phyloP scores from a whole-genome alignment of 345 rosid genomes.

The Eucalyptus cloeziana region DNA sequence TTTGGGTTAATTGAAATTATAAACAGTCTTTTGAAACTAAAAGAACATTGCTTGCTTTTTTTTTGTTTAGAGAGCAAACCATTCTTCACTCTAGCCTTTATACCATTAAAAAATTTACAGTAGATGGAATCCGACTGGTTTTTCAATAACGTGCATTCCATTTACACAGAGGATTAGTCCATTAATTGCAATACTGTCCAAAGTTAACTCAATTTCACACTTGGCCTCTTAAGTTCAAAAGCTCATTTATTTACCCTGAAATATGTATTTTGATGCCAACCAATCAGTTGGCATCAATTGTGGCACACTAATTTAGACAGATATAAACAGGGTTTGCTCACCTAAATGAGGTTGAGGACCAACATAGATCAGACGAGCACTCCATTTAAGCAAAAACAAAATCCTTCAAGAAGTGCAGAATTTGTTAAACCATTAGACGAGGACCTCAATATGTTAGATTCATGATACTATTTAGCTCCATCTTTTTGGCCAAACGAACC shows the following conservation, averaged over 20 bases:
- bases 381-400: not conserved
- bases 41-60: not conserved
- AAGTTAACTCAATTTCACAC: not conserved
- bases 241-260: not conserved
- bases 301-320: not conserved
- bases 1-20: not conserved
- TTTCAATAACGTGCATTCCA: not conserved
- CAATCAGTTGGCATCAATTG: not conserved
- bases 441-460: not conserved
- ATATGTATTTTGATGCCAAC: not conserved
- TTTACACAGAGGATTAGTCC: not conserved
- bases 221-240: not conserved
- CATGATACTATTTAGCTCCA: not conserved
- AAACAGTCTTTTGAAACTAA: not conserved
- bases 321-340: not conserved
- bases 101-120: not conserved
- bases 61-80: not conserved
- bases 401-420: not conserved
- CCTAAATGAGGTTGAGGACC: not conserved
- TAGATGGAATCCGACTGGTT: not conserved
- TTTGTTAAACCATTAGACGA: not conserved
- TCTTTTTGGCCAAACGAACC: accelerated
- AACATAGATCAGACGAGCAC: not conserved
- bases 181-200: not conserved
- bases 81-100: not conserved